These are phyloP conservation scores for Pezicula radicicola DNA, from an alignment of 2,329 filamentous ascomycete genomes.

Conservation along the genomic window DNA sequence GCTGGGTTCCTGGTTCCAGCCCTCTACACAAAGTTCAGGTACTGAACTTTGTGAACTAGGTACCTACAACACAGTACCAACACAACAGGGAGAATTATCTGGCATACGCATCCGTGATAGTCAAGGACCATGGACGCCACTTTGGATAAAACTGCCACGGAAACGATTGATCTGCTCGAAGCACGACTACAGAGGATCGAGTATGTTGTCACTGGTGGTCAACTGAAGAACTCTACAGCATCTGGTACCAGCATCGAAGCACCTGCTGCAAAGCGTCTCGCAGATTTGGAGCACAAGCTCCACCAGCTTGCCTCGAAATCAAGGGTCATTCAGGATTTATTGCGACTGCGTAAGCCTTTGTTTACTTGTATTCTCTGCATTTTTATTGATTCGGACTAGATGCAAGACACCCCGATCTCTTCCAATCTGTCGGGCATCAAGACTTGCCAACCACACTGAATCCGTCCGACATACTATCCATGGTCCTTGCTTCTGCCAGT, in stretches of 20 bases:
- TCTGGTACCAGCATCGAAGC: slow-evolving; percentile 1
- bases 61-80: too few relatives aligned
- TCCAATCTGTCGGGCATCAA: slow-evolving; percentile 22
- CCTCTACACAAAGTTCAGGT: too few relatives aligned
- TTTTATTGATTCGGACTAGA: slow-evolving; percentile 17
- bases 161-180: slow-evolving; percentile 29
- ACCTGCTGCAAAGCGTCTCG: slow-evolving; percentile 13
- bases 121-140: slow-evolving; percentile 21
- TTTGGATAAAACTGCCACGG: slow-evolving; percentile 25
- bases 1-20: too few relatives aligned
- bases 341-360: slow-evolving; percentile 25
- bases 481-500: slow-evolving; percentile 28
- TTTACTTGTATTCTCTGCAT: neutral
- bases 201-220: slow-evolving; percentile 21
- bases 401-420: slow-evolving; percentile 29
- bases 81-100: too few relatives aligned
- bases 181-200: slow-evolving; percentile 26
- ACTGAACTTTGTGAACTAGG: too few relatives aligned
- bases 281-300: slow-evolving; percentile 18
- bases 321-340: slow-evolving; percentile 26
- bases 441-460: slow-evolving; percentile 25
- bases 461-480: slow-evolving; percentile 20
- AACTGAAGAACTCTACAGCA: slow-evolving; percentile 8
- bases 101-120: neutral
- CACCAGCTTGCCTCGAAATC: slow-evolving; percentile 26